These are phyloP conservation scores for Cruciata laevipes DNA, from an alignment of 257 asterid species.

Conservation along the genomic window DNA sequence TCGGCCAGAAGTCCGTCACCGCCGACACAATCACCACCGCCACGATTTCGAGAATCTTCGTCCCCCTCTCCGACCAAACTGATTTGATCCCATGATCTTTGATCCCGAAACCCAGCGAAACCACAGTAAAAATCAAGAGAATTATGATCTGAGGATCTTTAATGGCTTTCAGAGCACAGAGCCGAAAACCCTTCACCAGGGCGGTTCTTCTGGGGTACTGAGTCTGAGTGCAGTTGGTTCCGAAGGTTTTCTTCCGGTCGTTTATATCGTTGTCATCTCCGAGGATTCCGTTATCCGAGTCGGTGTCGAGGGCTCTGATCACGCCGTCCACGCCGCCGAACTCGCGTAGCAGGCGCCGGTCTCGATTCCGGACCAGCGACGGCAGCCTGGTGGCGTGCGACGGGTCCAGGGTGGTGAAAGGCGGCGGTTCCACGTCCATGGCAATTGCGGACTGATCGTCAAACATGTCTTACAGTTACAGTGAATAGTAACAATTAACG, in stretches of 20 bases:
- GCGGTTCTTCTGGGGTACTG: not conserved
- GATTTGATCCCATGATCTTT: constrained; percentile 11
- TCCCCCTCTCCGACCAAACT: constrained; percentile 17
- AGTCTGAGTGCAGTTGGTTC: constrained; percentile 8
- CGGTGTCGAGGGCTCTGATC: constrained; percentile 14
- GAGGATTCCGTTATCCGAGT: constrained; percentile 16
- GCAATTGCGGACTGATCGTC: not conserved
- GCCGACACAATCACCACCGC: constrained; percentile 14
- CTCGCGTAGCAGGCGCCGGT: constrained; percentile 13
- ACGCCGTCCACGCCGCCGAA: constrained; percentile 21
- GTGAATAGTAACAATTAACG: too few relatives aligned
- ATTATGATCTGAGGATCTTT: constrained; percentile 17
- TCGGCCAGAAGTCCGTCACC: constrained; percentile 15
- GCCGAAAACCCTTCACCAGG: not conserved
- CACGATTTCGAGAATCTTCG: constrained; percentile 13
- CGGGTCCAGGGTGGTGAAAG: constrained; percentile 9
- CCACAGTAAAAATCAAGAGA: constrained; percentile 7
- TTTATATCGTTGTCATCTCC: constrained; percentile 7
- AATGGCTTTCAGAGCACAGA: constrained; percentile 8
- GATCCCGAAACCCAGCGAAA: constrained; percentile 20
- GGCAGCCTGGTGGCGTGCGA: constrained; percentile 4
- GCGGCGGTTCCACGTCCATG: constrained; percentile 10
- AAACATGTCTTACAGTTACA: not conserved
- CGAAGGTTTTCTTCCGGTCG: constrained; percentile 5
- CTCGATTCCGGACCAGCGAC: constrained; percentile 10